These are phyloP conservation scores for Daedalea quercina DNA, from an alignment of 768 basidiomycete species.

Conservation along the genomic window DNA sequence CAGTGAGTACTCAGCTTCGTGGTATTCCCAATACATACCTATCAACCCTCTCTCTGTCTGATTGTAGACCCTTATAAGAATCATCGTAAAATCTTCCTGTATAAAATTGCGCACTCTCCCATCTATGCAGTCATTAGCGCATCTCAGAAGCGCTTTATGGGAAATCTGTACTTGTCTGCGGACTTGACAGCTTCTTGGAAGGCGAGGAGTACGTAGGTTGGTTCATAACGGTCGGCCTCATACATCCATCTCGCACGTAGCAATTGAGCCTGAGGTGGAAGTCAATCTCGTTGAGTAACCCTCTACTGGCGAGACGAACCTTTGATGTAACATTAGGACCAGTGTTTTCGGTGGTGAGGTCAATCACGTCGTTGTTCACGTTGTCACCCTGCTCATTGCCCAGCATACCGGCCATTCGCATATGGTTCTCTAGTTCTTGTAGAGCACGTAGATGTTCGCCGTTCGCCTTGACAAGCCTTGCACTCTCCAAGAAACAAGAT, in stretches of 20 bases:
- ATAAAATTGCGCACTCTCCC: constrained; percentile 85
- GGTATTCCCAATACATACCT: too few species aligned
- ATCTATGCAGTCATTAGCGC: constrained; percentile 32
- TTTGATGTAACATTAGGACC: constrained; percentile 8
- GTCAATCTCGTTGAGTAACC: background rate
- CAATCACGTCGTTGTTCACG: constrained; percentile 1
- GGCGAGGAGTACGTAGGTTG: constrained; percentile 50
- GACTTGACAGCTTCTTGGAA: constrained; percentile 47
- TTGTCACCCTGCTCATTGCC: background rate
- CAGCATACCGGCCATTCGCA: constrained; percentile 29
- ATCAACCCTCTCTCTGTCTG: constrained; percentile 29
- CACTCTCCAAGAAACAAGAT: constrained; percentile 85
- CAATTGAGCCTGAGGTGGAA: constrained; percentile 53
- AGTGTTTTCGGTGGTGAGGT: constrained; percentile 5
- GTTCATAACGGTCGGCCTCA: constrained; percentile 79
- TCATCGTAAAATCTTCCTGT: constrained; percentile 87
- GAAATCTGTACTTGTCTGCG: constrained; percentile 36
- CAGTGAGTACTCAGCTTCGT: too few species aligned
- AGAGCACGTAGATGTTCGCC: constrained; percentile 83
- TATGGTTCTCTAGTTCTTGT: constrained; percentile 76
- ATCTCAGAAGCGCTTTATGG: background rate
- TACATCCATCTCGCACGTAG: constrained; percentile 90
- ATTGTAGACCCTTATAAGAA: constrained; percentile 50
- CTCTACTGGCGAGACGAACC: constrained; percentile 3
- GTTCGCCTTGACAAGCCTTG: constrained; percentile 73